Evolutionary conservation across 768 basidiomycete species (phyloP), one percentile per base, ranked within the genome.

Genomic region (Floccularia luteovirens): DNA sequence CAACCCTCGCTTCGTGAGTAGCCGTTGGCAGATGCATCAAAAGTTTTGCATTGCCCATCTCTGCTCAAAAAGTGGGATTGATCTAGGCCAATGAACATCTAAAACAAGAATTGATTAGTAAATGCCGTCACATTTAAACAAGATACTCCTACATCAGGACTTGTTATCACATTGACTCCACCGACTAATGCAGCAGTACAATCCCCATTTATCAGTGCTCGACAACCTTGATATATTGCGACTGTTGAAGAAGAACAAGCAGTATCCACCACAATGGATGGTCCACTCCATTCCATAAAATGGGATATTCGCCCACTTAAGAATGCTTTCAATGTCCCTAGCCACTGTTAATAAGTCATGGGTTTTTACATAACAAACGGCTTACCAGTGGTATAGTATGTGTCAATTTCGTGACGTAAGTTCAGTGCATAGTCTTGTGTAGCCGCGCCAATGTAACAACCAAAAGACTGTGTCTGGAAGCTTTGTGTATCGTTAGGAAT

Each of bases 1-100:
- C 79, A 82, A 4, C 85, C 84, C 53, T 88, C 85, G 11, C 69
- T 60, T 34, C 84, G 76, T 17, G 74, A 76, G 52, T 87, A 87
- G 0, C 85, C 85, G 49, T 86, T 79, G 0, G 84, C 85, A 2
- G 74, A 67, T 1, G 72, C 75, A 44, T 86, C 84, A 51, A 85
- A 86, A 0, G 81, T 58, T 47, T 75, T 83, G 56, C 81, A 83
- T 51, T 79, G 76, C 3, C 82, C 82, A 0, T 75, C 72, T 0
- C 74, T 69, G 48, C 70, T 78, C 36, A 87, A 58, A 51, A 87
- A 85, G 50, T 82, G 81, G 0, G 72, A 82, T 21, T 74, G 68
- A 44, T 82, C 79, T 2, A 87, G 63, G 21, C 81, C 82, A 11
- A 81, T 51, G 45, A 76, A 80, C 75, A 80, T 79, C 84, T 86